These are phyloP conservation scores for Exophiala calicioides DNA, from an alignment of 2,329 filamentous ascomycete genomes.

Conservation along the genomic window DNA sequence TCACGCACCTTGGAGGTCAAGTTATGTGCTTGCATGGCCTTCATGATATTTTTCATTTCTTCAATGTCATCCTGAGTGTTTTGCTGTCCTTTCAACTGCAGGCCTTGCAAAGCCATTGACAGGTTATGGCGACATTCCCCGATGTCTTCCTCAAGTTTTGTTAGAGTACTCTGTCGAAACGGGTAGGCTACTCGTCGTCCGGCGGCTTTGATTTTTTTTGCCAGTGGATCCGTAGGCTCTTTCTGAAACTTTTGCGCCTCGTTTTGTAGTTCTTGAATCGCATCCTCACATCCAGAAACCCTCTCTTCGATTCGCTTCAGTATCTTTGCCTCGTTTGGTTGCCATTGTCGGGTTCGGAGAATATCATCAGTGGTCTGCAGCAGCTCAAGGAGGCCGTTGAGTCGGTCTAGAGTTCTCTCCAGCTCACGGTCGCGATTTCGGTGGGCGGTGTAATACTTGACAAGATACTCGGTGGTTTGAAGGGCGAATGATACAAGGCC, in stretches of 20 bases:
- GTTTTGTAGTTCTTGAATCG: constrained; percentile 35
- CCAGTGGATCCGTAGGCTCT: constrained; percentile 3
- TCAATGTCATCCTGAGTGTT: constrained; percentile 33
- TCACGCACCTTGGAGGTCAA: constrained; percentile 29
- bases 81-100: constrained; percentile 35
- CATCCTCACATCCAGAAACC: constrained; percentile 34
- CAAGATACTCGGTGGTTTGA: constrained; percentile 37
- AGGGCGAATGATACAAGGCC: constrained; percentile 44
- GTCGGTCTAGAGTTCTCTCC: constrained; percentile 31
- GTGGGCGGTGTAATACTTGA: constrained; percentile 39
- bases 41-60: constrained; percentile 33
- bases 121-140: constrained; percentile 37
- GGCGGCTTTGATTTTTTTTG: constrained; percentile 1
- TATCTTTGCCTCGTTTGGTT: constrained; percentile 29
- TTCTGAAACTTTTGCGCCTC: constrained; percentile 34
- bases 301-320: constrained; percentile 31
- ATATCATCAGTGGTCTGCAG: constrained; percentile 31
- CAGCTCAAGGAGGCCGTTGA: constrained; percentile 31
- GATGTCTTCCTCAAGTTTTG: constrained; percentile 43
- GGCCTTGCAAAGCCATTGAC: constrained; percentile 36
- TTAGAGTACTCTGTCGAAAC: constrained; percentile 41
- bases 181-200: constrained; percentile 34
- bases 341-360: constrained; percentile 31
- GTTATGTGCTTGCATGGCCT: constrained; percentile 33
- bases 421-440: constrained; percentile 34